A percentile compares a stretch with the other conserved stretches of the same genome.
Conservation (phyloP, 2,329 filamentous ascomycete genomes). For the Didymella arachidicola region DNA sequence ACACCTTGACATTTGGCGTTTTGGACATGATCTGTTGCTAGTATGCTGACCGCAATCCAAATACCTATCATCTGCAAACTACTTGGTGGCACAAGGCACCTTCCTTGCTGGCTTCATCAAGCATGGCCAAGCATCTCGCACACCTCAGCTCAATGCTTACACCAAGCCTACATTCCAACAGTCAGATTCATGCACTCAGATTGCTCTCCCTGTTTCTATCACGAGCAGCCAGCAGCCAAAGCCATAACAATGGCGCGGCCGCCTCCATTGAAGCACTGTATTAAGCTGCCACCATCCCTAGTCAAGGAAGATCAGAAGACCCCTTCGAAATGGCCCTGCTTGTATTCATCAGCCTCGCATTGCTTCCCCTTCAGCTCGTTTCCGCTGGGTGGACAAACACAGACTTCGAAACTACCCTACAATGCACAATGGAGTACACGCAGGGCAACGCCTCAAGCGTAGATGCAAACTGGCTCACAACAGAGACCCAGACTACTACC, state of each 20-base stretch:
- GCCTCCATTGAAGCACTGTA: not conserved
- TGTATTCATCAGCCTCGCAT: not conserved
- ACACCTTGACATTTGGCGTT: too few relatives aligned
- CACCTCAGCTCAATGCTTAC: not conserved
- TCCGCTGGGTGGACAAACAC: not conserved
- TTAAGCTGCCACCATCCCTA: not conserved
- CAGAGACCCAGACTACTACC: not conserved
- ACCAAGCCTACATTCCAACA: not conserved
- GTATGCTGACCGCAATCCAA: too few relatives aligned
- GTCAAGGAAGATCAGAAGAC: not conserved
- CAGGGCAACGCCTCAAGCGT: not conserved
- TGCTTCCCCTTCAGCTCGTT: not conserved
- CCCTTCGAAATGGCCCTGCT: not conserved
- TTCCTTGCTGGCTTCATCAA: not conserved
- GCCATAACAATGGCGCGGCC: not conserved
- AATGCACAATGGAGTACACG: not conserved
- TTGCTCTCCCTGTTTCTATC: not conserved
- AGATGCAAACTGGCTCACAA: not conserved
- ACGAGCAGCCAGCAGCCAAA: not conserved
- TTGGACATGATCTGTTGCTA: too few relatives aligned
- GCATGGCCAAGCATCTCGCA: not conserved
- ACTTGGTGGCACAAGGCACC: not conserved
- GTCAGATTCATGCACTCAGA: not conserved
- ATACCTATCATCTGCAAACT: too few relatives aligned
- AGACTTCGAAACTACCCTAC: not conserved